Percentiles rank a stretch among this genome's conserved stretches.
Evolutionary conservation across 2,329 filamentous ascomycete genomes (phyloP).

Genomic region (Aspergillus aculeatus): DNA sequence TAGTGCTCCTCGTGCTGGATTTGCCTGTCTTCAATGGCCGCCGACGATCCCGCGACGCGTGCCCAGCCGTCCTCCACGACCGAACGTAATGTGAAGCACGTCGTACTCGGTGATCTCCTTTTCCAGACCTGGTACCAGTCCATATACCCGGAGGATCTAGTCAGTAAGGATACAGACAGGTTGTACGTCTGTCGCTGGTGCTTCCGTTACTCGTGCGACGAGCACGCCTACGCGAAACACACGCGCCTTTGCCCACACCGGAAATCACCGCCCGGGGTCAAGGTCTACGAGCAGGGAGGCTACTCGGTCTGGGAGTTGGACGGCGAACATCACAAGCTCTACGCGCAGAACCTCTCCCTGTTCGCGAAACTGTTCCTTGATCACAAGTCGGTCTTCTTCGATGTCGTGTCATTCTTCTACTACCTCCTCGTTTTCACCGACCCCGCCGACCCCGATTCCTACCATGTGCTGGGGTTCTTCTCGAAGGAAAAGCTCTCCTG

Average conservation of each 20-base stretch:
- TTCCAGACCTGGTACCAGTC: constrained; percentile 93
- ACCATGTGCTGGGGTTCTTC: constrained; percentile 88
- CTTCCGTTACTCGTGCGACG: constrained; percentile 76
- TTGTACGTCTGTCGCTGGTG: constrained; percentile 89
- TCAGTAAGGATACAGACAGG: constrained; percentile 52
- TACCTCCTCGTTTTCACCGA: constrained; percentile 80
- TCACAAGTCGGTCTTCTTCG: constrained; percentile 98
- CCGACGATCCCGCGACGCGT: constrained; percentile 24
- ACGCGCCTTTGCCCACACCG: constrained; percentile 54
- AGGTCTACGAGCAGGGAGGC: constrained; percentile 74
- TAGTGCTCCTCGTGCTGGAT: neutral
- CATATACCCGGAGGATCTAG: constrained; percentile 74
- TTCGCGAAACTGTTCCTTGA: constrained; percentile 98
- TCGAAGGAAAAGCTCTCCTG: constrained; percentile 98
- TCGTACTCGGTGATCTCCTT: constrained; percentile 77
- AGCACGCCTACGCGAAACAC: constrained; percentile 38
- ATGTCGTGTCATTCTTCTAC: constrained; percentile 91
- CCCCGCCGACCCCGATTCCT: constrained; percentile 40
- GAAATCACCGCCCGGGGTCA: constrained; percentile 62
- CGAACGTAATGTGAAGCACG: constrained; percentile 79
- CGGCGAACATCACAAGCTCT: constrained; percentile 82
- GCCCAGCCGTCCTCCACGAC: constrained; percentile 35
- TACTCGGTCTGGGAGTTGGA: constrained; percentile 93
- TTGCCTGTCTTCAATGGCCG: constrained; percentile 28
- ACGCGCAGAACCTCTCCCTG: constrained; percentile 91